A percentile compares a stretch with the other conserved stretches of the same genome.
phyloP scores from a whole-genome alignment of 2,329 filamentous ascomycete species.

The Saccharata proteae region DNA sequence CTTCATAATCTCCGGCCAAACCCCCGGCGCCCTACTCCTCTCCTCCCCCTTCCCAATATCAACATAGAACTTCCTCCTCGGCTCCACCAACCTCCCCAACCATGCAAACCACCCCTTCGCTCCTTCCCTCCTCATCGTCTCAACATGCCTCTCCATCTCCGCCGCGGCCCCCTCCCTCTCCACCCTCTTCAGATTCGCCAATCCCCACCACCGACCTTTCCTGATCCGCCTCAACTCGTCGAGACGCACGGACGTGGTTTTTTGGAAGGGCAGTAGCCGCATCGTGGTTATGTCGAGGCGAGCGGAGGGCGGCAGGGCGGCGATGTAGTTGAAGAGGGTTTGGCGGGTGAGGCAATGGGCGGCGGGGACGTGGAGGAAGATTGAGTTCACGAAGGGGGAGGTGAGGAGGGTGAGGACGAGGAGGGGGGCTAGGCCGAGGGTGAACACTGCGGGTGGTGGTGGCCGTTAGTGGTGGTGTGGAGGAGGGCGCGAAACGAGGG shows the following conservation, averaged over 20 bases:
- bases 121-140: neutral
- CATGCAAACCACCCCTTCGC: neutral
- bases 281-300: conserved; percentile 24
- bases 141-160: neutral
- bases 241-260: conserved; percentile 17
- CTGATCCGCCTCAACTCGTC: conserved; percentile 14
- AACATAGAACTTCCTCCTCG: conserved; percentile 3
- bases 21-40: conserved; percentile 4
- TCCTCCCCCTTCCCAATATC: neutral
- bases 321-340: conserved; percentile 17
- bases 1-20: conserved; percentile 4
- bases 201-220: conserved; percentile 1
- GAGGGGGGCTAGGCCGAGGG: conserved; percentile 22
- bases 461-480: neutral
- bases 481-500: too few species aligned
- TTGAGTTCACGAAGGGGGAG: conserved; percentile 22
- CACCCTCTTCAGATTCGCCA: neutral
- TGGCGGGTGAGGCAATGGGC: conserved; percentile 16
- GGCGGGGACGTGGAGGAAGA: conserved; percentile 20
- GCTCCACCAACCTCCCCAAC: neutral
- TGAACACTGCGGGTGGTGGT: conserved; percentile 18
- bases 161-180: neutral
- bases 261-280: conserved; percentile 20
- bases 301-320: conserved; percentile 13
- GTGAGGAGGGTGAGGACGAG: conserved; percentile 22